These are phyloP conservation scores for Malassezia nana DNA, from an alignment of 1,284 basidiomycete genomes.

Conservation along the genomic window DNA sequence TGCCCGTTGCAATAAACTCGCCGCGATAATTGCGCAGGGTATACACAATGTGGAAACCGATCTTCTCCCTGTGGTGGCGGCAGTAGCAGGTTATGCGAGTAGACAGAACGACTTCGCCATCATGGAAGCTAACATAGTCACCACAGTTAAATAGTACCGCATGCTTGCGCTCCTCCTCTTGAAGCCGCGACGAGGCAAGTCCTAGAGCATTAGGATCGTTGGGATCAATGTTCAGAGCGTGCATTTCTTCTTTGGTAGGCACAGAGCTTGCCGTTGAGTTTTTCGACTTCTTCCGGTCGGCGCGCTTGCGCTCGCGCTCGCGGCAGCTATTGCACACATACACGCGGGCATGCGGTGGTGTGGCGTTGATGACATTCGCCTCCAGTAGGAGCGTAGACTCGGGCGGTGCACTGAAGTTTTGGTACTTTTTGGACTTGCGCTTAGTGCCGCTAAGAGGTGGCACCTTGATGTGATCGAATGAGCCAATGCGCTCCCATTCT, in stretches of 20 bases:
- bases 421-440: conserved; percentile 63
- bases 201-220: conserved; percentile 28
- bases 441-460: conserved; percentile 46
- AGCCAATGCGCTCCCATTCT: conserved; percentile 42
- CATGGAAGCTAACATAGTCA: conserved; percentile 77
- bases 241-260: conserved; percentile 40
- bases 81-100: conserved; percentile 97
- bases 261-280: conserved; percentile 17
- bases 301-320: conserved; percentile 54
- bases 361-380: conserved; percentile 54
- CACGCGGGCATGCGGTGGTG: conserved; percentile 61
- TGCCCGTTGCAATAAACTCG: conserved; percentile 69
- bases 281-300: conserved; percentile 36
- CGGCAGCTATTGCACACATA: conserved; percentile 61
- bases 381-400: conserved; percentile 47
- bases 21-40: conserved; percentile 72
- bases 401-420: conserved; percentile 33
- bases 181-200: conserved; percentile 27
- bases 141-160: conserved; percentile 71
- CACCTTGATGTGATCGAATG: conserved; percentile 45
- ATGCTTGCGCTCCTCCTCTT: conserved; percentile 44
- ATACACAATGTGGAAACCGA: conserved; percentile 85
- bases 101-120: conserved; percentile 77
- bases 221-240: conserved; percentile 35
- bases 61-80: conserved; percentile 93